Base-by-base conservation (phyloP, 441 rosid species). In the Manihot esculenta region DNA sequence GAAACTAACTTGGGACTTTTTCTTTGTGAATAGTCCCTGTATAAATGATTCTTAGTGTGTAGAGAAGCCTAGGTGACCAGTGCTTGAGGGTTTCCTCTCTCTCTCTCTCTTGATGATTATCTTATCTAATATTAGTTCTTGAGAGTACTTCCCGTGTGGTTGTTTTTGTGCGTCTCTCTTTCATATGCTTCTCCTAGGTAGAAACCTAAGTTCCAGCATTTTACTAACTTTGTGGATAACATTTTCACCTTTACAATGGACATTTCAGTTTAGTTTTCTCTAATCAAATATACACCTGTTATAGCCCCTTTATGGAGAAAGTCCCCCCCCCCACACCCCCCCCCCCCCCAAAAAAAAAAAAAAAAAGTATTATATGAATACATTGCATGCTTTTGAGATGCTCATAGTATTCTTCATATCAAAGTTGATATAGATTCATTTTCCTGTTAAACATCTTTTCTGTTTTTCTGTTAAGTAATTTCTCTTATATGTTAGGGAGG, bases 401-500 rank as follows among this genome's bases (percentile, higher is more conserved):
- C 14, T 56, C 59, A 51, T 0, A 38, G 14, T 18, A 62, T 15
- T 48, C 21, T 49, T 17, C 3, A 10, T 15, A 26, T 24, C 24
- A 42, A 35, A 61, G 47, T 10, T 41, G 48, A 21, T n/a, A n/a
- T 57, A 5, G 47, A 44, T 42, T 54, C 7, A 17, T 15, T 41
- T 20, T 33, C 7, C 45, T n/a, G 14, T 15, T 8, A 30, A 3
- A 3, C 33, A 65, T 51, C 58, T 13, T 66, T 58, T 61, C 24
- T 18, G 23, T n/a, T 57, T 21, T 33, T 41, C 12, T 27, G 17
- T 56, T 59, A 57, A 77, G 63, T 72, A 18, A 8, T 56, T 64
- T 48, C 20, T 70, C 26, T 44, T 75, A 9, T 66, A 26, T 70
- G 68, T 23, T 57, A 44, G 27, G 26, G 26, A 72, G 54, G 72